Conservation (phyloP, 208 protist species). For the Porcisia hertigi region DNA sequence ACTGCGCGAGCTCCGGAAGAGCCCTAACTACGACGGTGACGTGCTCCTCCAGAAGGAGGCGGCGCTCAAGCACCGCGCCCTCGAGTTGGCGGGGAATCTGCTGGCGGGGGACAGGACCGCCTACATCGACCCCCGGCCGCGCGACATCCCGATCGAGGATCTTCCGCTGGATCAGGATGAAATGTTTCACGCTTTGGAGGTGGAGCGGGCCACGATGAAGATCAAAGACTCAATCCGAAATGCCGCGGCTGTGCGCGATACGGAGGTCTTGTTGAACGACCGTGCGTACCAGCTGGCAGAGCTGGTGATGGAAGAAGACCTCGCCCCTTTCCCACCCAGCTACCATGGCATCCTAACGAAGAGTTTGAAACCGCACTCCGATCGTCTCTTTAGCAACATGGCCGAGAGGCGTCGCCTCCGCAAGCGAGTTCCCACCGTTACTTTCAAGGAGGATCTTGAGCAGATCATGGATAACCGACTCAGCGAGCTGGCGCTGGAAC, state of each 20-base stretch:
- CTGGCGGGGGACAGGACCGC: slow-evolving; percentile 36
- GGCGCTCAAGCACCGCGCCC: slow-evolving; percentile 47
- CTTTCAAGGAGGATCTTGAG: slow-evolving; percentile 52
- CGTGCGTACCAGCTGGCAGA: slow-evolving; percentile 63
- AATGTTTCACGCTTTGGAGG: slow-evolving; percentile 56
- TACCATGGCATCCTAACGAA: slow-evolving; percentile 58
- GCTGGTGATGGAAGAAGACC: slow-evolving; percentile 57
- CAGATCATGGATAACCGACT: slow-evolving; percentile 67
- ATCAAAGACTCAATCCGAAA: slow-evolving; percentile 35
- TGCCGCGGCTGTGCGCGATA: slow-evolving; percentile 37
- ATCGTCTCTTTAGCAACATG: slow-evolving; percentile 61
- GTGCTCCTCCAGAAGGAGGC: slow-evolving; percentile 35
- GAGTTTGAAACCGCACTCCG: slow-evolving; percentile 56
- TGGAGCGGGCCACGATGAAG: slow-evolving; percentile 56
- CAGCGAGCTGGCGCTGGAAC: slow-evolving; percentile 59
- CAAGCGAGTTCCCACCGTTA: slow-evolving; percentile 33
- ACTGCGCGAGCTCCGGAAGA: slow-evolving; percentile 42
- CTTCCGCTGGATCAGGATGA: slow-evolving; percentile 60
- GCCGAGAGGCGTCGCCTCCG: slow-evolving; percentile 48
- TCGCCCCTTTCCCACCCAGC: slow-evolving; percentile 47
- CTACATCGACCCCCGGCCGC: slow-evolving; percentile 53
- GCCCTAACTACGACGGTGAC: slow-evolving; percentile 18
- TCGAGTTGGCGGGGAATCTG: slow-evolving; percentile 42
- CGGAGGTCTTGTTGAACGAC: slow-evolving; percentile 66
- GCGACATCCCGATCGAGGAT: slow-evolving; percentile 58